Evolutionary conservation across 148 eudicot genomes (phyloP), one percentile per base, ranked within the genome.

Genomic region (Rhododendron henanense): DNA sequence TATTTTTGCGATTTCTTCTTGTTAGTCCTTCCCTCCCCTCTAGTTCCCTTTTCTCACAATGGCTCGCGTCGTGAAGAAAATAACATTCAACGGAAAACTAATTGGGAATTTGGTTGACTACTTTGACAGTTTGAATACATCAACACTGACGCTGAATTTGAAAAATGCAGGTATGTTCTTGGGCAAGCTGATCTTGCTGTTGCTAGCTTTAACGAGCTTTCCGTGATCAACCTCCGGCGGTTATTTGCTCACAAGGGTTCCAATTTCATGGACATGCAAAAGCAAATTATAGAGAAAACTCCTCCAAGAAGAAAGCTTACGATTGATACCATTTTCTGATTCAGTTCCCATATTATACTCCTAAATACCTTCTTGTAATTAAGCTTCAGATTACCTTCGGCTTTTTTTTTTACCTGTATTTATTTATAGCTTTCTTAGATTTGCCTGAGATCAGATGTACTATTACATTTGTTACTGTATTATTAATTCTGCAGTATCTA

Each of bases 171-270:
- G 90, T 96, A 96, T 76, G 91, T 93, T 79, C 91, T 96, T 51
- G 93, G 90, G 87, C 99, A 96, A 90, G 98, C 99, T 75, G 99
- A 96, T 88, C 98, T 96, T 69, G 96, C 99, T 9, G 98, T 96
- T 79, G 96, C 88, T 18, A 94, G 90, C 87, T 95, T 91, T 85
- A 94, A 90, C 39, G 98, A 96, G 91, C 96, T 96, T 41, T 95
- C 99, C 0, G 96, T 96, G 87, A 96, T 96, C 88, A 96, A 96
- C 81, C 95, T 96, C 41, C 88, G 99, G 86, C 90, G 99, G 89
- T 88, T 96, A 83, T 96, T 93, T 81, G 98, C 99, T 57, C 91
- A 94, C 88, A 95, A 88, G 87, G 99, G 99, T 83, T 92, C 93
- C 14, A 87, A 87, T 79, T 96, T 96, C 92, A 96, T 96, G 99